A percentile compares a stretch with the other conserved stretches of the same genome.
phyloP scores from a whole-genome alignment of 2,329 filamentous ascomycete species.

The Metarhizium brunneum region DNA sequence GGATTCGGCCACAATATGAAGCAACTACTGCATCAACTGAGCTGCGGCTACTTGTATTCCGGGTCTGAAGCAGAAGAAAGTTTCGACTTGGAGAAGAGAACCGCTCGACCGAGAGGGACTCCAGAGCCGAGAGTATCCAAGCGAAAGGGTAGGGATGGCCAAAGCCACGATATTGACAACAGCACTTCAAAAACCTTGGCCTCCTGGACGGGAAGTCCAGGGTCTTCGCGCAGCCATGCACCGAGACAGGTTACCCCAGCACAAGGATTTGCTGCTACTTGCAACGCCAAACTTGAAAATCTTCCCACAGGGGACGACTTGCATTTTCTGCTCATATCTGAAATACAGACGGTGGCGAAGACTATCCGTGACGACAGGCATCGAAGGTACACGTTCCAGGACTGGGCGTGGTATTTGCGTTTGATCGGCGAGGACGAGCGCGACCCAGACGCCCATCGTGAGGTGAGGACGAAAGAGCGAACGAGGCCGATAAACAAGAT shows the following conservation, averaged over 20 bases:
- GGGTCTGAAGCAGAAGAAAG: neutral
- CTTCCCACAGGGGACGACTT: slow-evolving; percentile 40
- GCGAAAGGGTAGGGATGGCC: too few relatives aligned
- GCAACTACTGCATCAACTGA: slow-evolving; percentile 30
- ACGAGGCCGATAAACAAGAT: neutral
- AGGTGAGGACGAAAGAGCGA: slow-evolving; percentile 9
- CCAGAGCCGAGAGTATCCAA: too few relatives aligned
- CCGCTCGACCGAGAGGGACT: neutral
- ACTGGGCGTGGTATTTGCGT: slow-evolving; percentile 78
- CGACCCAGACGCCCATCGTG: slow-evolving; percentile 39
- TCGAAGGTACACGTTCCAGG: slow-evolving; percentile 66
- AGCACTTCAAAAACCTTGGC: too few relatives aligned
- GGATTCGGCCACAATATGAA: slow-evolving; percentile 37
- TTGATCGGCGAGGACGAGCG: slow-evolving; percentile 60
- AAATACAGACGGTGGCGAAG: slow-evolving; percentile 56
- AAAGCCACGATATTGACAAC: too few relatives aligned
- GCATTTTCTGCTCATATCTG: slow-evolving; percentile 58
- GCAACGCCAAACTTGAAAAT: slow-evolving; percentile 7
- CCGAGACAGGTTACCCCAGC: too few relatives aligned
- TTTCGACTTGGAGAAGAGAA: neutral
- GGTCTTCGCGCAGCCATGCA: too few relatives aligned
- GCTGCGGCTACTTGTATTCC: slow-evolving; percentile 32
- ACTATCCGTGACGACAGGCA: slow-evolving; percentile 51
- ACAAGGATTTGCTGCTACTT: too few relatives aligned
- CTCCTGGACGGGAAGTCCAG: too few relatives aligned